A percentile compares a stretch with the other conserved stretches of the same genome.
Conservation (phyloP, 306 rosid genomes). For the Dalbergia cochinchinensis region DNA sequence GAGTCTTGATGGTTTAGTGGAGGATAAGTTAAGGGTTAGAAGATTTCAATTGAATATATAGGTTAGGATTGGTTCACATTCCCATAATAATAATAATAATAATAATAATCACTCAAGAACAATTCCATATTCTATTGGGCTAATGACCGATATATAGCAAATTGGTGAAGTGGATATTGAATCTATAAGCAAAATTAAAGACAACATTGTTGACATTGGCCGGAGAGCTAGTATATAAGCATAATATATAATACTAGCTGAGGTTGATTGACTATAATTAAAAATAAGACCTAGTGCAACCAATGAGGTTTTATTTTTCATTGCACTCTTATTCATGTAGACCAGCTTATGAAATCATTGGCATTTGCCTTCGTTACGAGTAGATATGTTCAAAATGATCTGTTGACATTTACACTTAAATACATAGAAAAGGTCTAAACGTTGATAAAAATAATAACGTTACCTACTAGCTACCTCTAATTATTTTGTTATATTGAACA, state of each 20-base stretch:
- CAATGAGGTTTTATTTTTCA: slow-evolving; percentile 19
- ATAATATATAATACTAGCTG: not conserved
- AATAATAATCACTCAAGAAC: slow-evolving; percentile 34
- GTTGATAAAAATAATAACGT: not conserved
- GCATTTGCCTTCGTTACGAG: slow-evolving; percentile 31
- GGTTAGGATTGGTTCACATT: slow-evolving; percentile 5
- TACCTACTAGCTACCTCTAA: too few relatives aligned
- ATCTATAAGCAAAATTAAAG: slow-evolving; percentile 49
- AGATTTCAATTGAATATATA: slow-evolving; percentile 1
- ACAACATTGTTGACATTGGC: slow-evolving; percentile 29
- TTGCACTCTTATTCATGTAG: slow-evolving; percentile 8
- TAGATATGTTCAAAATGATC: not conserved
- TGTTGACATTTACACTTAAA: not conserved
- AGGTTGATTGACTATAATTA: slow-evolving; percentile 9
- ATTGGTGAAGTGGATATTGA: slow-evolving; percentile 35
- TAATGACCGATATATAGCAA: slow-evolving; percentile 29
- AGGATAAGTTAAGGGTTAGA: slow-evolving; percentile 18
- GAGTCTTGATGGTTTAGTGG: slow-evolving; percentile 34
- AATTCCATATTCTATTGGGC: slow-evolving; percentile 13
- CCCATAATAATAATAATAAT: slow-evolving; percentile 1
- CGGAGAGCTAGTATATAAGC: not conserved
- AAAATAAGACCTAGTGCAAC: slow-evolving; percentile 1
- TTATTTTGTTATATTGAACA: not conserved
- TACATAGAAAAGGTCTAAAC: not conserved
- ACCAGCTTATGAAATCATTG: slow-evolving; percentile 5